Percentiles rank a stretch among this genome's conserved stretches.
These are phyloP conservation scores for Mycogone perniciosa DNA, from an alignment of 2,329 filamentous ascomycete species.

Conservation along the genomic window DNA sequence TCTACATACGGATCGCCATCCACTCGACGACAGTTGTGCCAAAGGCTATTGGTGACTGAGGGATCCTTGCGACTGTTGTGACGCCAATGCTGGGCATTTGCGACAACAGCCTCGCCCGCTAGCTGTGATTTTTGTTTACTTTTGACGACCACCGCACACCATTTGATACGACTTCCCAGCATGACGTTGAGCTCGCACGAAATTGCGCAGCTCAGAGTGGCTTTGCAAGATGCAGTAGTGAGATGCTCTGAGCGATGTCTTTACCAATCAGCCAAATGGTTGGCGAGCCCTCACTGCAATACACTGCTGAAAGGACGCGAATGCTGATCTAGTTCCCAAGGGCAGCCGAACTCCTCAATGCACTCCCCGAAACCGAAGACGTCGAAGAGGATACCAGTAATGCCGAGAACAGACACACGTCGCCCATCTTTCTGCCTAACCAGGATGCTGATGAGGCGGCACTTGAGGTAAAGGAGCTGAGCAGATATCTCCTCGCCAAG, in stretches of 20 bases:
- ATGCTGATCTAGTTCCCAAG: slow-evolving; percentile 39
- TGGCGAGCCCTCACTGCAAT: slow-evolving; percentile 10
- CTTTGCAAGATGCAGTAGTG: slow-evolving; percentile 77
- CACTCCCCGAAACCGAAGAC: slow-evolving; percentile 59
- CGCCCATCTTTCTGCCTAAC: slow-evolving; percentile 48
- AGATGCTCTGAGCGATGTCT: slow-evolving; percentile 93
- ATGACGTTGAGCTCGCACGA: slow-evolving; percentile 54
- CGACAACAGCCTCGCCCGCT: not conserved
- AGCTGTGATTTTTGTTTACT: slow-evolving; percentile 6
- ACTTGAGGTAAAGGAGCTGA: slow-evolving; percentile 72
- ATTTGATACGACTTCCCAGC: slow-evolving; percentile 7
- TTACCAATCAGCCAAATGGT: slow-evolving; percentile 97
- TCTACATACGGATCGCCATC: not conserved
- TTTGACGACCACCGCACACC: slow-evolving; percentile 5
- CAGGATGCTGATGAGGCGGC: slow-evolving; percentile 64
- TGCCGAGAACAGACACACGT: slow-evolving; percentile 33
- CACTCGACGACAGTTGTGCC: not conserved
- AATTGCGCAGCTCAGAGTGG: slow-evolving; percentile 58
- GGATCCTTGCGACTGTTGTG: not conserved
- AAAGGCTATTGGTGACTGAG: not conserved
- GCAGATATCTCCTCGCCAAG: slow-evolving; percentile 84
- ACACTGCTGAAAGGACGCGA: not conserved
- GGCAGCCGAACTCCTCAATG: slow-evolving; percentile 89
- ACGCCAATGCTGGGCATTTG: not conserved
- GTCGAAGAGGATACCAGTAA: slow-evolving; percentile 41